Evolutionary conservation across 768 basidiomycete species (phyloP).

Genomic region (Pleurotus giganteus): DNA sequence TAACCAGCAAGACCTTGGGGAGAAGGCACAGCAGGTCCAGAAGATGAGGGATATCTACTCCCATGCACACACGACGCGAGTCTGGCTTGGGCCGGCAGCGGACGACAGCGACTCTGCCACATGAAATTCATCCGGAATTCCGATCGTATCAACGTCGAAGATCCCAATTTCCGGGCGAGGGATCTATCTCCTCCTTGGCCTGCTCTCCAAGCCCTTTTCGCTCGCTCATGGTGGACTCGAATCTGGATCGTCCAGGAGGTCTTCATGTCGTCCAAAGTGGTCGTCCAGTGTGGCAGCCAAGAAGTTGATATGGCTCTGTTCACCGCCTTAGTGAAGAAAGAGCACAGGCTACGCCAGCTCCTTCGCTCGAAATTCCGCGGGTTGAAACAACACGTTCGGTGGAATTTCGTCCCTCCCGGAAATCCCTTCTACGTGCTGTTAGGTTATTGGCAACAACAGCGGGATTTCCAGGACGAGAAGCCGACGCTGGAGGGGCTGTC

Average conservation of each 20-base stretch:
- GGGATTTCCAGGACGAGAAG: not conserved
- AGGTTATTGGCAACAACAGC: not conserved
- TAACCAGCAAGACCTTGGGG: not conserved
- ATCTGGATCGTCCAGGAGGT: conserved; percentile 6
- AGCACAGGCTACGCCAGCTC: not conserved
- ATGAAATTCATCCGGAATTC: not conserved
- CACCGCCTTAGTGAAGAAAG: not conserved
- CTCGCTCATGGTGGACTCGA: conserved; percentile 2
- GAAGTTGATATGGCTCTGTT: not conserved
- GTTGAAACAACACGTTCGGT: not conserved
- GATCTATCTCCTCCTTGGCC: not conserved
- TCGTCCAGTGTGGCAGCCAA: not conserved
- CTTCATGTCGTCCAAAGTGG: not conserved
- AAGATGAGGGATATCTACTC: conserved; percentile 7
- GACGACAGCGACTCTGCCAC: not conserved
- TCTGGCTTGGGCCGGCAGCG: conserved; percentile 1
- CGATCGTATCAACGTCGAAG: not conserved
- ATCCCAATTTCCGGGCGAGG: not conserved
- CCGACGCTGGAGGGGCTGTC: not conserved
- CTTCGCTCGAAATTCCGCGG: not conserved
- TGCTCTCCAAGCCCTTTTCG: conserved; percentile 2
- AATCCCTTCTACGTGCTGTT: conserved; percentile 4
- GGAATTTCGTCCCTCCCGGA: not conserved
- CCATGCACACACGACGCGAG: not conserved
- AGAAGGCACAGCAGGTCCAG: not conserved